phyloP scores from a whole-genome alignment of 139 green algal species.

The Chlorella vulgaris region DNA sequence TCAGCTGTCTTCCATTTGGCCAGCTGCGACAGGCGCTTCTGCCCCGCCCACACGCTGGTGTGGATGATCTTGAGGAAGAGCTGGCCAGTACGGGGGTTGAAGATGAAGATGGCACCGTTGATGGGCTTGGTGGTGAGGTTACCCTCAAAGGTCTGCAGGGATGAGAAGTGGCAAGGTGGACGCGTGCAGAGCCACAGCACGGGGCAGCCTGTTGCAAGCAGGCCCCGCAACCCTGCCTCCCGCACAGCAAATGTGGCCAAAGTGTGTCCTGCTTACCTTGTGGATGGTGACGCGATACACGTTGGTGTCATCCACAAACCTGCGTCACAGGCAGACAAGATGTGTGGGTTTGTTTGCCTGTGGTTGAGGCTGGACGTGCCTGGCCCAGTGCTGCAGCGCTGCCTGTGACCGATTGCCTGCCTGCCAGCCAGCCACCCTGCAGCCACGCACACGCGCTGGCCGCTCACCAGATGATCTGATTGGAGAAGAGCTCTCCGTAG shows the following conservation, averaged over 20 bases:
- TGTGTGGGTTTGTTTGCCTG: neutral
- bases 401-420: too few species aligned
- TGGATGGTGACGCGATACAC: slow-evolving; percentile 99
- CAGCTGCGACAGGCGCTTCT: slow-evolving; percentile 98
- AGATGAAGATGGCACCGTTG: slow-evolving; percentile 99
- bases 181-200: too few species aligned
- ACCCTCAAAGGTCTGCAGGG: slow-evolving; percentile 98
- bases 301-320: slow-evolving; percentile 99
- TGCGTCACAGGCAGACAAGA: neutral
- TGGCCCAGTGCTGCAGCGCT: too few species aligned
- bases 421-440: too few species aligned
- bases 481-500: slow-evolving; percentile 98
- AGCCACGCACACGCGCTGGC: too few species aligned
- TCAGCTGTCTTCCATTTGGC: slow-evolving; percentile 99
- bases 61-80: slow-evolving; percentile 99
- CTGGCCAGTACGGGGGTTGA: slow-evolving; percentile 98
- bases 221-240: too few species aligned
- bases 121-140: slow-evolving; percentile 84
- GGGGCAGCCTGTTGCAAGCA: too few species aligned
- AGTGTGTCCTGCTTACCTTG: too few species aligned
- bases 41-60: slow-evolving; percentile 97
- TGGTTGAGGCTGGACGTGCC: too few species aligned
- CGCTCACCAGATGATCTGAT: slow-evolving; percentile 97
- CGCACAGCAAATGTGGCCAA: too few species aligned
- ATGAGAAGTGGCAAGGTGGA: too few species aligned